Conservation (phyloP, 2,329 filamentous ascomycete genomes). For the Tothia fuscella region DNA sequence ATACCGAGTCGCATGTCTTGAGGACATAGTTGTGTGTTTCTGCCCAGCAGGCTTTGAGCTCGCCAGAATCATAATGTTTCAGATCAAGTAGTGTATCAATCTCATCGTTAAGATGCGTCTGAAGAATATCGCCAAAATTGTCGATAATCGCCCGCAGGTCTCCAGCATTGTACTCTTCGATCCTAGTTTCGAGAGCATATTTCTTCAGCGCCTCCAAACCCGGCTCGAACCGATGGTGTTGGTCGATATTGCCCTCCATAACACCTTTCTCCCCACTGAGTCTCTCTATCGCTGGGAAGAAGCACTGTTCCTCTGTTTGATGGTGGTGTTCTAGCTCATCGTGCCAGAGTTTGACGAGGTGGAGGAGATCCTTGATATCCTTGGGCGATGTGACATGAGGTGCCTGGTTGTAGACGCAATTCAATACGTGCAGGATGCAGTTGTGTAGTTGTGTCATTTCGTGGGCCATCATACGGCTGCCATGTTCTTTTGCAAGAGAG, state of each 20-base stretch:
- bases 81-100: slow-evolving; percentile 15
- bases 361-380: slow-evolving; percentile 19
- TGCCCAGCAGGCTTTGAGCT: slow-evolving; percentile 13
- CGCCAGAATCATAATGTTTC: slow-evolving; percentile 13
- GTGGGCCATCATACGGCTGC: slow-evolving; percentile 4
- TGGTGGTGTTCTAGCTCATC: slow-evolving; percentile 24
- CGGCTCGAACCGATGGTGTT: slow-evolving; percentile 21
- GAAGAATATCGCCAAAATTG: slow-evolving; percentile 14
- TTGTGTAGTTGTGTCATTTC: slow-evolving; percentile 18
- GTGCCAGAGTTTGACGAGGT: slow-evolving; percentile 21
- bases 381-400: slow-evolving; percentile 14
- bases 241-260: slow-evolving; percentile 22
- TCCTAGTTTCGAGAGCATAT: slow-evolving; percentile 14
- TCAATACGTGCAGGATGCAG: slow-evolving; percentile 24
- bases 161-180: slow-evolving; percentile 12
- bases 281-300: slow-evolving; percentile 22
- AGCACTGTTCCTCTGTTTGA: slow-evolving; percentile 20
- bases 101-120: slow-evolving; percentile 17
- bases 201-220: slow-evolving; percentile 18
- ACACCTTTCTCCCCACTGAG: slow-evolving; percentile 11
- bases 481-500: slow-evolving; percentile 5
- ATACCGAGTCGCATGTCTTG: slow-evolving; percentile 14
- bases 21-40: slow-evolving; percentile 11
- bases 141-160: slow-evolving; percentile 14
- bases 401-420: slow-evolving; percentile 24